Conservation (phyloP, 1,284 basidiomycete genomes). For the Ganoderma leucocontextum region DNA sequence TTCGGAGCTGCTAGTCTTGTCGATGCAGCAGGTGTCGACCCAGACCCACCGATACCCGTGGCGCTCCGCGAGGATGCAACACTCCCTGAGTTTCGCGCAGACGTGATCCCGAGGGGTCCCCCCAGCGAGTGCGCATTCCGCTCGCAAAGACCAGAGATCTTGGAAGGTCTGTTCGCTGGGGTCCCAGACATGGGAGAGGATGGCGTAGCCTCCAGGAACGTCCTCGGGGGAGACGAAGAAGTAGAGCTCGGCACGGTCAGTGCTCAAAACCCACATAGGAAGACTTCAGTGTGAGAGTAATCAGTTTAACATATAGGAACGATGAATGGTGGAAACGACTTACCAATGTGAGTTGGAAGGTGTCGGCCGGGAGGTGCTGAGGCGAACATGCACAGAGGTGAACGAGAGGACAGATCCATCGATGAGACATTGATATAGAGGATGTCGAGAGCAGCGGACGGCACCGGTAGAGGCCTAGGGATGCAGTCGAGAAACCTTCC, state of each 20-base stretch:
- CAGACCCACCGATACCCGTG: slow-evolving; percentile 6
- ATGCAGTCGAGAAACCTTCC: not conserved
- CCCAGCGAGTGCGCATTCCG: not conserved
- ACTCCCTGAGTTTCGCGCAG: not conserved
- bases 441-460: not conserved
- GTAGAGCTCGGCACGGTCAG: slow-evolving; percentile 4
- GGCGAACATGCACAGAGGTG: not conserved
- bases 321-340: not conserved
- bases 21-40: slow-evolving; percentile 6
- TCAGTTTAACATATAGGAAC: not conserved
- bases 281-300: not conserved
- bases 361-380: not conserved
- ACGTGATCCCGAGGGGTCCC: not conserved
- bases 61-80: slow-evolving; percentile 5
- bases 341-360: not conserved
- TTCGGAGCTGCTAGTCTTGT: slow-evolving; percentile 6
- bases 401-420: not conserved
- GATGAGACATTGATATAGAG: not conserved
- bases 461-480: not conserved
- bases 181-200: slow-evolving; percentile 9
- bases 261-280: not conserved
- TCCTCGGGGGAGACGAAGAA: slow-evolving; percentile 4
- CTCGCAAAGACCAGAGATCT: slow-evolving; percentile 1
- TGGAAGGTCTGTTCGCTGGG: slow-evolving; percentile 2
- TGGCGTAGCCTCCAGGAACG: slow-evolving; percentile 5